Evolutionary conservation across 2,329 filamentous ascomycete species (phyloP).

Genomic region (Podosphaera leucotricha): DNA sequence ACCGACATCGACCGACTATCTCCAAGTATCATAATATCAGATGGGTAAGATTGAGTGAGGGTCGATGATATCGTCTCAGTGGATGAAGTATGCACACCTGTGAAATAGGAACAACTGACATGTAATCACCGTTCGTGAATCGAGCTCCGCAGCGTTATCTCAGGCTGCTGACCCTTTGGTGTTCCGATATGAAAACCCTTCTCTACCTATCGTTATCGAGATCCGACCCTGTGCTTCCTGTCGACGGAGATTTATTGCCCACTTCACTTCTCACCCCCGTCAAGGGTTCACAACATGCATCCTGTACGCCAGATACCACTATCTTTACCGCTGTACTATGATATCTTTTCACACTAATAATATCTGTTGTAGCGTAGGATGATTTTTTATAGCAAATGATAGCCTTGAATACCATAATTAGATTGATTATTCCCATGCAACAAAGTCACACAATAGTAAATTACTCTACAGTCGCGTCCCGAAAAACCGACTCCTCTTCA

Average conservation of each 20-base stretch:
- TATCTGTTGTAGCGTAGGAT: background rate
- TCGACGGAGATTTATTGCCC: background rate
- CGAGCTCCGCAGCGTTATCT: background rate
- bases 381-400: background rate
- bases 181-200: background rate
- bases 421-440: background rate
- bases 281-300: background rate
- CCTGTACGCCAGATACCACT: background rate
- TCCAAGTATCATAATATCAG: too few species aligned
- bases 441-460: background rate
- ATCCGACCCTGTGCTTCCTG: background rate
- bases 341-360: background rate
- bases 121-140: background rate
- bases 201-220: background rate
- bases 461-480: background rate
- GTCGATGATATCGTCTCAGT: background rate
- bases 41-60: too few species aligned
- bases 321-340: background rate
- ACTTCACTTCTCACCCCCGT: background rate
- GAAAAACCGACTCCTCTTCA: background rate
- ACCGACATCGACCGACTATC: too few species aligned
- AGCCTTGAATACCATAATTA: background rate
- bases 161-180: background rate
- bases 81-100: background rate
- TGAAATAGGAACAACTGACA: background rate